Conservation (phyloP, 768 basidiomycete species). For the Gymnopilus junonius region DNA sequence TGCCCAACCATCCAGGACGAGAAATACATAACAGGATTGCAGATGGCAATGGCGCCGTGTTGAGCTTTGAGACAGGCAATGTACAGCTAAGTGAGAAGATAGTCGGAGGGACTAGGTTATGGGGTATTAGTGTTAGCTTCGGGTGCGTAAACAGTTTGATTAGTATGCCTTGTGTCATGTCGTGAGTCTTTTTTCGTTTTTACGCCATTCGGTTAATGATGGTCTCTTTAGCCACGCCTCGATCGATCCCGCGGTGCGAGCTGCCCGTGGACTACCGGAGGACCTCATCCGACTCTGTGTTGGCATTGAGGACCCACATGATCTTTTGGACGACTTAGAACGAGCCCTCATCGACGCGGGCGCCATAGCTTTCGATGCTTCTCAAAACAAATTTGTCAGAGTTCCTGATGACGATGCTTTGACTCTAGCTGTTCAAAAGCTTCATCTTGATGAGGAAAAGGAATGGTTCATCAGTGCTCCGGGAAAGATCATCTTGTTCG, state of each 20-base stretch:
- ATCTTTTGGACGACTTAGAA: slow-evolving; percentile 95
- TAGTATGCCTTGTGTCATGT: slow-evolving; percentile 99
- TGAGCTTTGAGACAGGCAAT: slow-evolving; percentile 94
- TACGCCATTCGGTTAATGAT: background rate
- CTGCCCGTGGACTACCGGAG: slow-evolving; percentile 97
- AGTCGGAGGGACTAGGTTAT: slow-evolving; percentile 89
- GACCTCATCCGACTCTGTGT: slow-evolving; percentile 98
- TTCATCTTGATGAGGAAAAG: slow-evolving; percentile 44
- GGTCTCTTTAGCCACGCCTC: slow-evolving; percentile 80
- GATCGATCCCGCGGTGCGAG: slow-evolving; percentile 93
- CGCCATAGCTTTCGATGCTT: slow-evolving; percentile 68
- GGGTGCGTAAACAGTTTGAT: slow-evolving; percentile 98
- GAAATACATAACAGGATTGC: slow-evolving; percentile 93
- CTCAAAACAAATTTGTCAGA: slow-evolving; percentile 55
- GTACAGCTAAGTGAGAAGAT: slow-evolving; percentile 90
- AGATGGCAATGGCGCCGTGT: slow-evolving; percentile 88
- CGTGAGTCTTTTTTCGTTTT: slow-evolving; percentile 62
- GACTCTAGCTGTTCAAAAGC: slow-evolving; percentile 69
- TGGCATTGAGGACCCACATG: slow-evolving; percentile 94
- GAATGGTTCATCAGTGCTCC: slow-evolving; percentile 95
- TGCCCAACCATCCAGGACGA: slow-evolving; percentile 78
- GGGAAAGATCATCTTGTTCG: slow-evolving; percentile 97
- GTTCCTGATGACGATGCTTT: slow-evolving; percentile 42
- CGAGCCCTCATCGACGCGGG: slow-evolving; percentile 91
- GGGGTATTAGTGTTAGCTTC: slow-evolving; percentile 98